Evolutionary conservation across 2,329 filamentous ascomycete genomes (phyloP).

Genomic region (Anisogramma anomala): DNA sequence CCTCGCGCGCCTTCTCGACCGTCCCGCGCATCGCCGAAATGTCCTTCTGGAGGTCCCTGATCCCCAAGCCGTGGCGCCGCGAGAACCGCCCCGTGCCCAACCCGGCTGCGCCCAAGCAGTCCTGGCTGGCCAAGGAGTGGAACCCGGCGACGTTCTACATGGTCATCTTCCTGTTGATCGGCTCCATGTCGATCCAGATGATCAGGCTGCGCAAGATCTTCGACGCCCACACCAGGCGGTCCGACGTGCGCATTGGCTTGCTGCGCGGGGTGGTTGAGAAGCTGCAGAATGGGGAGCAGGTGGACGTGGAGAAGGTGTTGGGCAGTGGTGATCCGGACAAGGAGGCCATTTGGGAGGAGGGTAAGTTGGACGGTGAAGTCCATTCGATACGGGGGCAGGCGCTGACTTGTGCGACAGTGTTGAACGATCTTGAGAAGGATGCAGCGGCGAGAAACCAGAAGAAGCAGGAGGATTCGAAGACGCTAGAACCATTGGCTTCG

Average conservation of each 20-base stretch:
- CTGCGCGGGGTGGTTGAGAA: conserved; percentile 65
- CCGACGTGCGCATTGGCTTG: conserved; percentile 66
- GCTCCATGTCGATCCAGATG: conserved; percentile 91
- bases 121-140: conserved; percentile 49
- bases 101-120: conserved; percentile 25
- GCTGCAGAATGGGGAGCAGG: conserved; percentile 59
- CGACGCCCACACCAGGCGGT: conserved; percentile 58
- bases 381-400: too few relatives aligned
- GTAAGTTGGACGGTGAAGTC: conserved; percentile 32
- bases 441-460: conserved; percentile 40
- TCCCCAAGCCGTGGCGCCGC: conserved; percentile 55
- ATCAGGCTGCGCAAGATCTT: conserved; percentile 69
- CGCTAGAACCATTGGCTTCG: conserved; percentile 17
- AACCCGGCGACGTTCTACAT: conserved; percentile 78
- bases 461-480: conserved; percentile 29
- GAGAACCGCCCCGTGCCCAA: conserved; percentile 26
- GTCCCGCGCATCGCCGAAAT: conserved; percentile 20
- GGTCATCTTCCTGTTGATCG: conserved; percentile 73
- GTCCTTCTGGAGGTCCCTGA: conserved; percentile 57
- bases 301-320: conserved; percentile 73
- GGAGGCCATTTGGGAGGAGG: conserved; percentile 82
- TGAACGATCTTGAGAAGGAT: conserved; percentile 56
- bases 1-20: conserved; percentile 14
- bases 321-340: conserved; percentile 64
- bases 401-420: conserved; percentile 31